Base-by-base conservation (phyloP, 2,329 filamentous ascomycete genomes). In the Hymenotorrendiella dingleyae region DNA sequence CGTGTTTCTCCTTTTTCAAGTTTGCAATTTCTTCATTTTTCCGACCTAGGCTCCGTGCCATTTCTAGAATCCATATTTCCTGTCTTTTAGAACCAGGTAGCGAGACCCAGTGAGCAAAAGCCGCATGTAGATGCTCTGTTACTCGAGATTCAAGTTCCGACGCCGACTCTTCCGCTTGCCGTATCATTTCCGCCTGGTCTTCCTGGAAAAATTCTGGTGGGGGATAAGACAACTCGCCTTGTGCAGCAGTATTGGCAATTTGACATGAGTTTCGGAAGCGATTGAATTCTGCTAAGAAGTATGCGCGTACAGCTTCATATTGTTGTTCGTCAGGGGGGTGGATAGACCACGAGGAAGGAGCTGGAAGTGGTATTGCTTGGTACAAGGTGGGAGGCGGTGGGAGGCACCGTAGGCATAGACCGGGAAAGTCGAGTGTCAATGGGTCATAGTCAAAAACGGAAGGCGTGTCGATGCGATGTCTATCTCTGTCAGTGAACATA, bases 371-470 rank as follows among this genome's bases (percentile, higher is more conserved):
- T 6, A 83, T 86, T 8, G 86, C 84, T 33, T 54, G 52, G 66
- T 90, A 91, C 6, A 96, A 71, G 0, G 87, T 93, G 4, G 86
- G 82, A 3, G 90, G 88, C 8, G 86, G 74, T 26, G 84, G 79
- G 1, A 97, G 78, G 52, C 91, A 83, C 50, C 84, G 86, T 9
- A 96, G 76, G 26, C 84, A 88, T 29, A 97, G 74, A 6, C 85
- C 82, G 6, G 90, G 88, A 57, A 95, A 96, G 46, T 88, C 88
- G 61, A 94, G 79, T 4, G 84, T 74, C 47, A 90, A 78, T 24
- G 91, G 84, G 53, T 96, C 86, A 65, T 95, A 94, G 52, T 91
- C 85, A 55, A 83, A 82, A 3, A 79, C 78, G 53, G 70, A 68
- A 7, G 74, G 74, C 51, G 71, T 68, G 47, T 79, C 72, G 36